Base-by-base conservation (phyloP, 2,329 filamentous ascomycete species). In the Leptographium radiaticola region DNA sequence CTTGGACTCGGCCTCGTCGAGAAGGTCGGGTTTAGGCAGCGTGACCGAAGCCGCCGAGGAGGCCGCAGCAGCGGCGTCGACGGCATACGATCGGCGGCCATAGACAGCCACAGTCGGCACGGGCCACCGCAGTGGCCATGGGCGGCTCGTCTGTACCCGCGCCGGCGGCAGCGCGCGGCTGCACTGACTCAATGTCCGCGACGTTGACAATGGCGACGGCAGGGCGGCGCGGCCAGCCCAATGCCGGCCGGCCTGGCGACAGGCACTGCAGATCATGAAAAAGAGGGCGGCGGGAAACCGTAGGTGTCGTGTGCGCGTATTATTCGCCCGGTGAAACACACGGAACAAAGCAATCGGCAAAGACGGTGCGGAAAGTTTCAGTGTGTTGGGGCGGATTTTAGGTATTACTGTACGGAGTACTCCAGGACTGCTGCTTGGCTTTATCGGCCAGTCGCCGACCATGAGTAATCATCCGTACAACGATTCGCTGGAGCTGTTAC, bases 1-100 rank as follows among this genome's bases (percentile, higher is more conserved):
- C 56, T 72, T 70, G 34, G 72, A 70, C 63, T 86, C 82, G 64
- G 77, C 76, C 2, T 72, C 71, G 63, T 77, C 68, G 53, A 81
- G 69, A 59, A 74, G 71, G 56, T 70, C 71, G 39, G 77, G 77
- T 56, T 75, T 75, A 13, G 38, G 36, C 9, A 10, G 52, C 18
- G 30, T 8, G 36, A 44, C 10, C 2, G 40, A 10, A 18, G 40
- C 4, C 15, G 40, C 1, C 25, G 49, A n/a, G 38, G n/a, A 18
- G 8, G 40, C n/a, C 2, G 18, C 42, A 15, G 42, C 34, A 25
- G 10, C 13, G 25, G 49, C 15, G 49, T 34, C 34, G 34, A 16
- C 12, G 40, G 40, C 40, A 25, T 18, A 36, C 9, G 34, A 13
- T 36, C 13, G 34, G 34, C 34, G 34, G 40, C 16, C n/a, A 18